Conservation (phyloP, 139 green algal species). For the Chara braunii region DNA sequence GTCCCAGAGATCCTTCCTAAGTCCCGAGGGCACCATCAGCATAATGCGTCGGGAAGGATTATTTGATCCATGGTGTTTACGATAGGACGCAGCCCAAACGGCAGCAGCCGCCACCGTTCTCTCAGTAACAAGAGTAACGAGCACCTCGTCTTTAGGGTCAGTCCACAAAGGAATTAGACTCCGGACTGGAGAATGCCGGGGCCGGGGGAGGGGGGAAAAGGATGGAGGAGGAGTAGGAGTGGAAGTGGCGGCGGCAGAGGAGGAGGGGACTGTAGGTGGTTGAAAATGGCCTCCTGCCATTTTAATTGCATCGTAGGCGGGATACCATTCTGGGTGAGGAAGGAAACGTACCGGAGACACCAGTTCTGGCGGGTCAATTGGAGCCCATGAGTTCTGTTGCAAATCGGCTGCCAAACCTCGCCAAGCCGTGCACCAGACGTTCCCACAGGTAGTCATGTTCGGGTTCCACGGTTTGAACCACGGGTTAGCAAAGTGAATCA, state of each 20-base stretch:
- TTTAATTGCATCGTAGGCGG: too few relatives aligned
- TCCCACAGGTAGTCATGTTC: too few relatives aligned
- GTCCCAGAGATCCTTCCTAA: slow-evolving; percentile 10
- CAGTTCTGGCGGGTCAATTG: too few relatives aligned
- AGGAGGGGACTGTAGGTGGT: too few relatives aligned
- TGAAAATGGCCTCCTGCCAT: too few relatives aligned
- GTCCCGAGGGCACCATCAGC: slow-evolving; percentile 23
- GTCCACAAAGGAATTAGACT: too few relatives aligned
- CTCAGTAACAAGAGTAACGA: slow-evolving; percentile 4
- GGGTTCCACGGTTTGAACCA: slow-evolving; percentile 37
- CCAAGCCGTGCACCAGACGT: slow-evolving; percentile 26
- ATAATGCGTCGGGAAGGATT: slow-evolving; percentile 28
- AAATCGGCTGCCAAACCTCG: slow-evolving; percentile 4
- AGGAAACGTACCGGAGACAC: too few relatives aligned
- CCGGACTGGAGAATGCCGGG: too few relatives aligned
- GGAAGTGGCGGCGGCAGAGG: too few relatives aligned
- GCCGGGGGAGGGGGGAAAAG: too few relatives aligned
- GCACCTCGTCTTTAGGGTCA: slow-evolving; percentile 2
- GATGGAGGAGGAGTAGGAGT: too few relatives aligned
- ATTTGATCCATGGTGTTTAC: slow-evolving; percentile 30
- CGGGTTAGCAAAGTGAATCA: slow-evolving; percentile 30
- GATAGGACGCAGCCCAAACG: slow-evolving; percentile 31
- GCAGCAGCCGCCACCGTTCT: not conserved
- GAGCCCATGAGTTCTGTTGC: slow-evolving; percentile 19
- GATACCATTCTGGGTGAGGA: too few relatives aligned